Base-by-base conservation (phyloP, 345 rosid genomes). In the Cardamine resedifolia region DNA sequence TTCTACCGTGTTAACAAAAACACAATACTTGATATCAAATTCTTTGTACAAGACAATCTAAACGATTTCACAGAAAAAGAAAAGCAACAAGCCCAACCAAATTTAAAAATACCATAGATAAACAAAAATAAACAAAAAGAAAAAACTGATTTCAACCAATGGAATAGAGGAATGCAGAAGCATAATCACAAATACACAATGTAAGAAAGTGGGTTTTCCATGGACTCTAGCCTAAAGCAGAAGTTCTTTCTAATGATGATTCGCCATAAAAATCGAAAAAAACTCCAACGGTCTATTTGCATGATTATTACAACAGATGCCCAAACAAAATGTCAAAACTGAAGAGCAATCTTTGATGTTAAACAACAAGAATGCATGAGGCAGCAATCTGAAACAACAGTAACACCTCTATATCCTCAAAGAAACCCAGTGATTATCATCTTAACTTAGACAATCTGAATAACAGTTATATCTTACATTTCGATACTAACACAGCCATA, bases 1-100 rank as follows among this genome's bases (percentile, higher is more conserved):
- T 81, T 88, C 99, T 95, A 89, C 71, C 75, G 70, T 23, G 36
- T 72, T 43, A 30, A 69, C 52, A 76, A 51, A 36, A 52, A 6
- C 15, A 16, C 23, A 72, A 18, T 21, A 68, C 31, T 30, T 30
- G 58, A 10, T 10, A 10, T 51, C 69, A 60, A 28, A 49, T n/a
- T 33, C 27, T 55, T 44, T 16, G 8, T 14, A 18, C 26, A 52
- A 52, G 43, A 71, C 23, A 60, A 38, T 38, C 36, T 58, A 33
- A 2, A 33, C 24, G 34, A 41, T 8, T 16, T 18, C 26, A 14
- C 24, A 23, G 26, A 11, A 28, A 50, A 18, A 26, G 2, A 24
- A 60, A 0, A 14, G 27, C 1, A 4, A 63, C 56, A 34, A 66
- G 45, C 43, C 1, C 0, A 12, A 36, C 27, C 61, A 15, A 20